These are phyloP conservation scores for Chrysochromulina parva DNA, from an alignment of 78 protist genomes.

Conservation along the genomic window DNA sequence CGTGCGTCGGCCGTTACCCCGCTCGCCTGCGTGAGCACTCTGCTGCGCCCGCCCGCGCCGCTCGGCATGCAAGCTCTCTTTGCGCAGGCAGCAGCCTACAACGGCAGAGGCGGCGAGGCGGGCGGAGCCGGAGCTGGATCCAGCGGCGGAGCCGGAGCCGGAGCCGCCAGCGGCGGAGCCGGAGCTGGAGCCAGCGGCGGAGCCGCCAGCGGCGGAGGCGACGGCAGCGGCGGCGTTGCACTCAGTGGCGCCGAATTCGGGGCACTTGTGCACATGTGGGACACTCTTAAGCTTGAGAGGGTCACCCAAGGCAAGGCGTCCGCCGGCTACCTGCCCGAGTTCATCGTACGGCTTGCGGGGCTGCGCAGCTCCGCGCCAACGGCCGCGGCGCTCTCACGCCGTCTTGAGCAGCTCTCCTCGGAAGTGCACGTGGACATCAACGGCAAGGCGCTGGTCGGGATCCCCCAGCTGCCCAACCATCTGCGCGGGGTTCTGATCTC, in stretches of 20 bases:
- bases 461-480: not conserved
- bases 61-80: not conserved
- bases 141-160: too few species aligned
- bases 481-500: not conserved
- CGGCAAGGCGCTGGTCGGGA: not conserved
- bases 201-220: not conserved
- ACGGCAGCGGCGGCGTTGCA: not conserved
- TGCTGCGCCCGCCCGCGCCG: not conserved
- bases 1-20: not conserved
- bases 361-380: not conserved
- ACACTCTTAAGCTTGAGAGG: not conserved
- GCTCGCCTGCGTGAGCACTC: not conserved
- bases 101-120: not conserved
- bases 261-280: conserved; percentile 2
- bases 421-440: not conserved
- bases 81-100: not conserved
- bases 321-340: not conserved
- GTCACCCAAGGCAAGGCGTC: too few species aligned
- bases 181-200: too few species aligned
- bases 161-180: too few species aligned
- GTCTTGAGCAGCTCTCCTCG: not conserved
- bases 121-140: not conserved
- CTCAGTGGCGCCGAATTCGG: not conserved
- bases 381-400: not conserved
- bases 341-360: not conserved